These are phyloP conservation scores for Strobilomyces dryophilus DNA, from an alignment of 768 basidiomycete genomes.

Conservation along the genomic window DNA sequence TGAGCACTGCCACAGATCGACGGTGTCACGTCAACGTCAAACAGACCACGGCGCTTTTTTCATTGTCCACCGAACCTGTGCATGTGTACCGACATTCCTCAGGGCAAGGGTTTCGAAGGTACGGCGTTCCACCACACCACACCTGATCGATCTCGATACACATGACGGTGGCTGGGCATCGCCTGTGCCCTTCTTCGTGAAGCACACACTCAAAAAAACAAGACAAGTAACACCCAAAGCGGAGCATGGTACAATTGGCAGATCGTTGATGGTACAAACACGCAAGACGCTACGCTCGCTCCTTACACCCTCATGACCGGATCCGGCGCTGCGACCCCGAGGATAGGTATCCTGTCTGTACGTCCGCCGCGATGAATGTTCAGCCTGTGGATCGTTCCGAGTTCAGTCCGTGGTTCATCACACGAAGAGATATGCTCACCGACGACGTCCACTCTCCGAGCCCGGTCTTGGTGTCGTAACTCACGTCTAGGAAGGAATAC, in stretches of 20 bases:
- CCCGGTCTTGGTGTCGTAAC: not conserved
- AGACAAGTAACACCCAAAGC: not conserved
- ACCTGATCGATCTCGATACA: too few relatives aligned
- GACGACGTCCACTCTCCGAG: slow-evolving; percentile 5
- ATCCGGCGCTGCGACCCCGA: not conserved
- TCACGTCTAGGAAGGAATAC: slow-evolving; percentile 1
- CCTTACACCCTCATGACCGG: too few relatives aligned
- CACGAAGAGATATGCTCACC: slow-evolving; percentile 17
- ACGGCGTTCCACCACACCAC: too few relatives aligned
- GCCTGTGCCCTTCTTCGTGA: too few relatives aligned
- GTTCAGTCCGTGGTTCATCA: not conserved
- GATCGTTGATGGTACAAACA: not conserved
- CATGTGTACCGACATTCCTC: too few relatives aligned
- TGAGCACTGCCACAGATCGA: too few relatives aligned
- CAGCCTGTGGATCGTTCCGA: slow-evolving; percentile 47
- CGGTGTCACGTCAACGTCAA: too few relatives aligned
- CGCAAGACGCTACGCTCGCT: not conserved
- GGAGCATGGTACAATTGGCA: not conserved
- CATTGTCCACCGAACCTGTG: too few relatives aligned
- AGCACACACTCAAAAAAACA: too few relatives aligned
- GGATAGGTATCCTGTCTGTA: slow-evolving; percentile 32
- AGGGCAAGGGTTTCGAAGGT: too few relatives aligned
- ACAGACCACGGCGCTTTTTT: too few relatives aligned
- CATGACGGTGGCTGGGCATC: too few relatives aligned
- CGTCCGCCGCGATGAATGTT: slow-evolving; percentile 85